phyloP scores from a whole-genome alignment of 2,329 filamentous ascomycete genomes.

The Fusarium sp. region DNA sequence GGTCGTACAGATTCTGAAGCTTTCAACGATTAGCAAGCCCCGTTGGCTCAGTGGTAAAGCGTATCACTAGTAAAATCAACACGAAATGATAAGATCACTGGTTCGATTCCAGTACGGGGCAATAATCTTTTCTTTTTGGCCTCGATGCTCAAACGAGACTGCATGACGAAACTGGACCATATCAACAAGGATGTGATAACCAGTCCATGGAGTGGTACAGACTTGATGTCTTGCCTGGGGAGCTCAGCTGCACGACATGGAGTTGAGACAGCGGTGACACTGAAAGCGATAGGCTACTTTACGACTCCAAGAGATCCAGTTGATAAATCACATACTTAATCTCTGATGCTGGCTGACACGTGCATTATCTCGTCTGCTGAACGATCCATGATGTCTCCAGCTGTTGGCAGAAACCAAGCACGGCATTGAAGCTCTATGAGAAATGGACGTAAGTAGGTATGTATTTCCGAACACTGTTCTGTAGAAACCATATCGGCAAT shows the following conservation, averaged over 20 bases:
- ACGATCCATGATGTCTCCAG: background rate
- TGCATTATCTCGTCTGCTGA: background rate
- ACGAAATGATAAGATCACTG: conserved; percentile 6
- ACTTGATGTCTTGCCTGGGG: background rate
- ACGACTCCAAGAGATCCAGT: background rate
- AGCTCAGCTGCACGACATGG: background rate
- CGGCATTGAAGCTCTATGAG: background rate
- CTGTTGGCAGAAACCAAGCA: background rate
- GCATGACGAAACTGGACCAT: background rate
- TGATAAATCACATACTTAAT: conserved; percentile 18
- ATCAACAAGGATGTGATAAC: background rate
- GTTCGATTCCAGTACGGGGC: conserved; percentile 9
- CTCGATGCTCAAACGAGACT: background rate
- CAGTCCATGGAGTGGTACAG: background rate
- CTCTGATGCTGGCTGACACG: background rate
- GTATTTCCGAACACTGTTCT: background rate
- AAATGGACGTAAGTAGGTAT: background rate
- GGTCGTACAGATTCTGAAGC: accelerated
- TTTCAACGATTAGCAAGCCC: background rate
- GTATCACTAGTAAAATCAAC: conserved; percentile 13
- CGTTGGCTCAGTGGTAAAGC: conserved; percentile 12
- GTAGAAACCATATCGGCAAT: background rate
- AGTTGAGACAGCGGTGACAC: background rate
- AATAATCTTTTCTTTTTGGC: background rate
- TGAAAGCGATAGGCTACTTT: background rate